phyloP scores from a whole-genome alignment of 2,329 filamentous ascomycete species.

The Colletotrichum sp. region DNA sequence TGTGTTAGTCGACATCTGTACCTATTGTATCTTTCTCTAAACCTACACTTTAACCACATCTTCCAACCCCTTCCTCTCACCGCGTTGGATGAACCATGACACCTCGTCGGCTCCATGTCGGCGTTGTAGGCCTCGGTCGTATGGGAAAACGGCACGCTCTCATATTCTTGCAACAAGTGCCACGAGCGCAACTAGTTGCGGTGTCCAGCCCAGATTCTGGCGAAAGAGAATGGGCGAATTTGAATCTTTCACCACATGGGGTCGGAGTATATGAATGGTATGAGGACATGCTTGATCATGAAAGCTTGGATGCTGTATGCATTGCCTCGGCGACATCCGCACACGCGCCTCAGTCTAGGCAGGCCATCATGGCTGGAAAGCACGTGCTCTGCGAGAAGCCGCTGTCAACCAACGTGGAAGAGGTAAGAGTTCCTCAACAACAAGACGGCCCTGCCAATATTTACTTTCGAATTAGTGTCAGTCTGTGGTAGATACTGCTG shows the following conservation, averaged over 20 bases:
- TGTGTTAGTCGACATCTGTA: no score
- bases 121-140: not conserved
- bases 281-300: not conserved
- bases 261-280: accelerated
- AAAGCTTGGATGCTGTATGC: not conserved
- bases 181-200: not conserved
- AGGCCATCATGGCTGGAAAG: not conserved
- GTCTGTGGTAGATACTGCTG: not conserved
- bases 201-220: not conserved
- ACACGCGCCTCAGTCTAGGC: not conserved
- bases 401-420: not conserved
- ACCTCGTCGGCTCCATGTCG: no score
- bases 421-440: not conserved
- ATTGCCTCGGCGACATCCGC: not conserved
- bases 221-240: not conserved
- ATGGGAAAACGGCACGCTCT: not conserved
- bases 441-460: not conserved
- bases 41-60: accelerated
- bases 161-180: not conserved
- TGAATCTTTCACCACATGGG: not conserved
- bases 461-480: not conserved
- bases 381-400: not conserved
- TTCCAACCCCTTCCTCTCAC: no score
- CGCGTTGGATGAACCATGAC: no score
- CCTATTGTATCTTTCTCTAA: no score